Percentiles rank a stretch among this genome's conserved stretches.
phyloP scores from a whole-genome alignment of 192 early-diverging fungal genomes.

The Chytriomyces sp. region DNA sequence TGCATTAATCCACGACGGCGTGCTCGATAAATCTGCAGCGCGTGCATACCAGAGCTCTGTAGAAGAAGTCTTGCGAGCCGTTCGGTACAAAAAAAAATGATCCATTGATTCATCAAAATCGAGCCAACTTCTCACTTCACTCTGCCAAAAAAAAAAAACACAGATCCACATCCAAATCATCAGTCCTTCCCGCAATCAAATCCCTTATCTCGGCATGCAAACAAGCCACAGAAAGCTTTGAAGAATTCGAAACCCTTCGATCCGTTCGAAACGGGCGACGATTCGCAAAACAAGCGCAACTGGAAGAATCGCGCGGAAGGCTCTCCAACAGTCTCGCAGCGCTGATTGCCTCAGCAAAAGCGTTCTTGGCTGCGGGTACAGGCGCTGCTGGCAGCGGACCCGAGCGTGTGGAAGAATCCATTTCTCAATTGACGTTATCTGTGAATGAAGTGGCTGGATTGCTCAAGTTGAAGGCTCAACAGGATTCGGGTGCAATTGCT shows the following conservation, averaged over 20 bases:
- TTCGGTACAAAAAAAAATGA: background rate
- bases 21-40: constrained; percentile 8
- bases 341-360: constrained; percentile 21
- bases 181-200: constrained; percentile 25
- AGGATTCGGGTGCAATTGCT: background rate
- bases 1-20: constrained; percentile 13
- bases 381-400: background rate
- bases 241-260: constrained; percentile 17
- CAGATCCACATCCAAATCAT: background rate
- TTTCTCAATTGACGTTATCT: background rate
- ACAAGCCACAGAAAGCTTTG: constrained; percentile 23
- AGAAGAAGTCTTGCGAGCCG: constrained; percentile 12
- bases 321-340: background rate
- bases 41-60: constrained; percentile 20
- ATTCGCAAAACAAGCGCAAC: background rate
- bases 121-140: background rate
- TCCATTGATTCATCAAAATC: background rate
- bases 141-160: background rate
- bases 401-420: constrained; percentile 1
- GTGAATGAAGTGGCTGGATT: constrained; percentile 1
- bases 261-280: background rate
- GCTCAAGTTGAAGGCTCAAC: constrained; percentile 11
- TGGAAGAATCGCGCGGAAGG: constrained; percentile 7
- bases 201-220: constrained; percentile 7
- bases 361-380: background rate